Conservation (phyloP, 306 rosid genomes). For the Gastrolobium villosum region DNA sequence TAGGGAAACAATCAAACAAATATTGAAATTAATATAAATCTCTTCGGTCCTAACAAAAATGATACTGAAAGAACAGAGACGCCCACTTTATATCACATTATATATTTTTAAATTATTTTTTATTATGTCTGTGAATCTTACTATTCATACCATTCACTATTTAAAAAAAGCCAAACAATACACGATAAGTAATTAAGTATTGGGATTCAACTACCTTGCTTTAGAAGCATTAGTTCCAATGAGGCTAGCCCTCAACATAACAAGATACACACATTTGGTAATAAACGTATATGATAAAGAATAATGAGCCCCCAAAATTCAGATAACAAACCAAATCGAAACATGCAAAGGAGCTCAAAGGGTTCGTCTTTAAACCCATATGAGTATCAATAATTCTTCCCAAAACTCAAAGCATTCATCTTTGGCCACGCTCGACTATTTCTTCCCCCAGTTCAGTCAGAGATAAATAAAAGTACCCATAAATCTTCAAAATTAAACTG, state of each 20-base stretch:
- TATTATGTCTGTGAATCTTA: no score
- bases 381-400: slow-evolving; percentile 16
- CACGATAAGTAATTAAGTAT: no score
- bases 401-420: slow-evolving; percentile 14
- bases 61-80: no score
- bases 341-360: slow-evolving; percentile 46
- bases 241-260: slow-evolving; percentile 19
- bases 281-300: neutral
- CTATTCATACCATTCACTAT: no score
- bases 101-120: no score
- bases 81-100: no score
- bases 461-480: neutral
- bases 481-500: slow-evolving; percentile 2
- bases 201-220: no score
- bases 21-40: no score
- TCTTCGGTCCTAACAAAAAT: no score
- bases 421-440: slow-evolving; percentile 38
- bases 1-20: no score
- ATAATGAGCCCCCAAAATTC: slow-evolving; percentile 40
- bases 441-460: slow-evolving; percentile 31
- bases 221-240: slow-evolving; percentile 28
- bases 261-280: neutral
- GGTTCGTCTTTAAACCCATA: slow-evolving; percentile 3
- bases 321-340: slow-evolving; percentile 53
- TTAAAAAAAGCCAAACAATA: no score